phyloP scores from a whole-genome alignment of 169 alveolate species.

The Plasmodium adleri region DNA sequence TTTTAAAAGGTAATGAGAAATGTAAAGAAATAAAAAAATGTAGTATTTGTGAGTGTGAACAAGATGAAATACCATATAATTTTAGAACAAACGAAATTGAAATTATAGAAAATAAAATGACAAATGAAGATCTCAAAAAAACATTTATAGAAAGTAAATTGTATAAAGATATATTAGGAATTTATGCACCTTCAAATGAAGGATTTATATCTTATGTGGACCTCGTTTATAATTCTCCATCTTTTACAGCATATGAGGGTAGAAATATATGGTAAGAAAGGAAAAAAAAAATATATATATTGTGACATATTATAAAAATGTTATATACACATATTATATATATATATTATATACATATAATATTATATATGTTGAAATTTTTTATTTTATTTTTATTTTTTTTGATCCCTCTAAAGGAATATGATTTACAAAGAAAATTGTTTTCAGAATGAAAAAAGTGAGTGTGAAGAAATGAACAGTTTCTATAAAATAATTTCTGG shows the following conservation, averaged over 20 bases:
- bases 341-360: neutral
- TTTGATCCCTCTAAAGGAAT: constrained; percentile 9
- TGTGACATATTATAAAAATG: neutral
- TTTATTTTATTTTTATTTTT: neutral
- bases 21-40: constrained; percentile 63
- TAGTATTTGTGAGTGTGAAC: constrained; percentile 61
- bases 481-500: constrained; percentile 88
- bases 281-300: neutral
- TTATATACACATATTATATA: neutral
- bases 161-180: constrained; percentile 56
- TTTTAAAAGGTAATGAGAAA: constrained; percentile 22
- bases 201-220: constrained; percentile 56
- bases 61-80: constrained; percentile 55
- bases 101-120: constrained; percentile 29
- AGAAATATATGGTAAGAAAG: constrained; percentile 24
- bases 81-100: constrained; percentile 58
- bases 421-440: constrained; percentile 61
- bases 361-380: neutral
- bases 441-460: constrained; percentile 58
- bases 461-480: constrained; percentile 83
- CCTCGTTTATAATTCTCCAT: constrained; percentile 54
- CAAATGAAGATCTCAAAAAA: constrained; percentile 58
- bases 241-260: constrained; percentile 55
- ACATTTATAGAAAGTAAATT: constrained; percentile 56
- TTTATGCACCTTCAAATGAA: constrained; percentile 37